Percentiles rank a stretch among this genome's conserved stretches.
Evolutionary conservation across 352 stramenopile species (phyloP).

Genomic region (Phytophthora tentaculata): DNA sequence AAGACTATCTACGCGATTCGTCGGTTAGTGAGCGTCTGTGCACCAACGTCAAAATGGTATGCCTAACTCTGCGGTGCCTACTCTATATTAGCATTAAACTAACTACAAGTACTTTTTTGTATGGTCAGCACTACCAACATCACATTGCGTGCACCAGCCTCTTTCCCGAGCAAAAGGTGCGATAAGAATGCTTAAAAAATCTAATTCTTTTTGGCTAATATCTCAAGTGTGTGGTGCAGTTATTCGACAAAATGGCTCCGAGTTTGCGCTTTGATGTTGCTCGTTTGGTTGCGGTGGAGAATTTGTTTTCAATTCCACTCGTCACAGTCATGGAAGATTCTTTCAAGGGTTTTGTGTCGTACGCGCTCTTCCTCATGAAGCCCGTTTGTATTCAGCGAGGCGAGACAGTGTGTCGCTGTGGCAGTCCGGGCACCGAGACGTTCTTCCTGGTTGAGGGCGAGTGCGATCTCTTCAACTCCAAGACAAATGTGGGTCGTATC

Average conservation of each 20-base stretch:
- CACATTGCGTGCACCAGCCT: constrained; percentile 71
- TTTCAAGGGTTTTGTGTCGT: constrained; percentile 91
- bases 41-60: constrained; percentile 73
- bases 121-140: constrained; percentile 74
- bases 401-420: constrained; percentile 80
- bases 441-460: constrained; percentile 88
- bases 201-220: not conserved
- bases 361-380: constrained; percentile 83
- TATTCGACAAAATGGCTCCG: constrained; percentile 84
- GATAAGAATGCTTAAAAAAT: not conserved
- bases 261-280: constrained; percentile 84
- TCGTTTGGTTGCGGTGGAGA: constrained; percentile 76
- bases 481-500: constrained; percentile 60
- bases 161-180: constrained; percentile 84
- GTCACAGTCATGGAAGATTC: constrained; percentile 88
- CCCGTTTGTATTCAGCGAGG: constrained; percentile 70
- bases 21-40: constrained; percentile 58
- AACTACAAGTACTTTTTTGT: not conserved
- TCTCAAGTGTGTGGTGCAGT: constrained; percentile 31
- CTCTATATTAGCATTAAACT: constrained; percentile 2
- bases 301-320: constrained; percentile 79
- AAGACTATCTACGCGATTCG: constrained; percentile 83
- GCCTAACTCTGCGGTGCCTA: not conserved
- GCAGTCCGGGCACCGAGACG: constrained; percentile 75
- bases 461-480: constrained; percentile 81